Evolutionary conservation across 1,284 basidiomycete genomes (phyloP), one percentile per base, ranked within the genome.

Genomic region (Ganoderma lingzhi): DNA sequence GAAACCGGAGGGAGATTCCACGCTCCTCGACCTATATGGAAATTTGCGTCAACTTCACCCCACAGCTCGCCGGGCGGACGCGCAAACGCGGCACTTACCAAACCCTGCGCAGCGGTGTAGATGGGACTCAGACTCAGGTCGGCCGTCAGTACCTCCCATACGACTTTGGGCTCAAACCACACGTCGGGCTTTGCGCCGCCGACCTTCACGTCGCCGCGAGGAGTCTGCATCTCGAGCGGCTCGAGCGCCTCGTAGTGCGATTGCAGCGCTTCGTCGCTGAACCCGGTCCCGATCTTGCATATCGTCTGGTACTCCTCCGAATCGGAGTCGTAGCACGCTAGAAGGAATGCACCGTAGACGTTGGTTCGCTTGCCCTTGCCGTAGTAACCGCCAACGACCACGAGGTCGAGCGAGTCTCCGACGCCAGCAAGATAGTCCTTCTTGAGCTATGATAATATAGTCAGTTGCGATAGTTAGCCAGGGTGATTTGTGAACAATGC

Each of bases 221-320:
- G 84, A 66, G 90, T 92, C 19, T 82, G 82, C 51, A 87, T 80
- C 80, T 97, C 95, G 45, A 97, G 85, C 4, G 92, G 90, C 75
- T 95, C 91, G 44, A 99, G 87, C 32, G 87, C 85, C n/a, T 92
- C 88, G 80, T 94, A 93, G 77, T 97, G 95, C n/a, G 87, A 81
- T 76, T 94, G 90, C 45, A 99, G 83, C 69, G 89, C 86, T 80
- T 98, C 96, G 76, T 99, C 98, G 64, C 93, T 94, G 83, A 99
- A 99, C 0, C 98, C 98, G 0, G 98, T 99, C 2, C 98, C 98
- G 74, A 99, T 98, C 83, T 99, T 99, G 88, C 98, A 99, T 67
- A 98, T 96, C 3, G 96, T 97, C 78, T 98, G 97, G 80, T 89
- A 98, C 78, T 94, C 93, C 80, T 98, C 96, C 8, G 91, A 87